Evolutionary conservation across 805 yeast genomes (phyloP).

Genomic region (Scheffersomyces coipomensis): DNA sequence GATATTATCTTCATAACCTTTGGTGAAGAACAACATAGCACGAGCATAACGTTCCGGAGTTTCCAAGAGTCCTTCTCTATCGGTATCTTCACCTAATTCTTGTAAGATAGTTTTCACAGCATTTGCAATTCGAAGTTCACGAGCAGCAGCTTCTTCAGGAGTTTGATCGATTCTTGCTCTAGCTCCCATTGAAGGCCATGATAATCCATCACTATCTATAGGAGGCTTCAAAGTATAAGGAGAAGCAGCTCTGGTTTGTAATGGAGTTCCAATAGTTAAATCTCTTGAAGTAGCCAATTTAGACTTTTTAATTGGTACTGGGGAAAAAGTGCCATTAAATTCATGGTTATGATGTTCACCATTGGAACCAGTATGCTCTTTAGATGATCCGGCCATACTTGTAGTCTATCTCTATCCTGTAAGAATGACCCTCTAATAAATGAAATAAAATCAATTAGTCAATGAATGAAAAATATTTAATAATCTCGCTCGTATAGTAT

Average conservation of each 20-base stretch:
- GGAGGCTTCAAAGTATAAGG: constrained; percentile 85
- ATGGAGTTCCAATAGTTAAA: constrained; percentile 44
- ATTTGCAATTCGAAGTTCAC: constrained; percentile 75
- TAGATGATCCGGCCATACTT: background rate
- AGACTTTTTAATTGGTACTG: constrained; percentile 22
- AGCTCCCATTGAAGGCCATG: constrained; percentile 93
- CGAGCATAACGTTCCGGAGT: constrained; percentile 96
- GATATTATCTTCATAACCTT: constrained; percentile 94
- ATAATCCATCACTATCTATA: constrained; percentile 83
- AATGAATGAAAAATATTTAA: no score
- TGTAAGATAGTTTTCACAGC: constrained; percentile 77
- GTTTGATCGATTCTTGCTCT: constrained; percentile 69
- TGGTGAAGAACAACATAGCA: constrained; percentile 93
- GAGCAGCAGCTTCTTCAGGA: constrained; percentile 58
- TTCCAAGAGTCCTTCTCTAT: constrained; percentile 84
- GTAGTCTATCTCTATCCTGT: no score
- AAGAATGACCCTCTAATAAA: no score
- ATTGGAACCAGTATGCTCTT: background rate
- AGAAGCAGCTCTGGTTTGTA: constrained; percentile 74
- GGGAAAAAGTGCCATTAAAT: constrained; percentile 15
- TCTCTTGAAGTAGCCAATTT: constrained; percentile 7
- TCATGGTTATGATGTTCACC: constrained; percentile 3
- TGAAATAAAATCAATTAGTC: no score
- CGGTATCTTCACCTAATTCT: constrained; percentile 89
- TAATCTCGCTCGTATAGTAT: no score